Conservation (phyloP, 1,284 basidiomycete genomes). For the Rhodofomes roseus region DNA sequence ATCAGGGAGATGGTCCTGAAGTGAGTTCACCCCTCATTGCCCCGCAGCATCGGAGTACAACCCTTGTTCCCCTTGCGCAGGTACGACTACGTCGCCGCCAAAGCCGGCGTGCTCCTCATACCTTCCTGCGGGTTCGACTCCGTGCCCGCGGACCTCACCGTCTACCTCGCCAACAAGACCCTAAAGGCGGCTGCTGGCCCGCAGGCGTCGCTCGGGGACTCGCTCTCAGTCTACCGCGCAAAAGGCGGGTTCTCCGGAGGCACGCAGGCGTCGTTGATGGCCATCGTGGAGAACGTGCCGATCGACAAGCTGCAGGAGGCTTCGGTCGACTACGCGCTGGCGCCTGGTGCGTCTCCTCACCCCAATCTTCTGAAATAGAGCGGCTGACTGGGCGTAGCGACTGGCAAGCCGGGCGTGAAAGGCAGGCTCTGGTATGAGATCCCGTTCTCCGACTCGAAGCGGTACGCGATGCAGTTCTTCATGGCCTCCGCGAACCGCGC, state of each 20-base stretch:
- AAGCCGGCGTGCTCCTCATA: constrained; percentile 65
- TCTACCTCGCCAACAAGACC: constrained; percentile 51
- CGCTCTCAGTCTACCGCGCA: constrained; percentile 45
- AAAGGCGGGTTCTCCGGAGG: constrained; percentile 66
- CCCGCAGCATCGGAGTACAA: neutral
- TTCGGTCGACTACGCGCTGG: constrained; percentile 45
- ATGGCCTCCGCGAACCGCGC: constrained; percentile 64
- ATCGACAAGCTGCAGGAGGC: constrained; percentile 32
- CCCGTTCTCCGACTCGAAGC: constrained; percentile 38
- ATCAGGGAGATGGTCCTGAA: constrained; percentile 48
- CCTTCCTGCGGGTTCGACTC: constrained; percentile 73
- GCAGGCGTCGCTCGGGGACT: constrained; percentile 31
- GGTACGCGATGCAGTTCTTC: constrained; percentile 57
- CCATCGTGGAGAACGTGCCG: constrained; percentile 46
- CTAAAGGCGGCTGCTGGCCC: constrained; percentile 36
- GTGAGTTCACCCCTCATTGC: constrained; percentile 24
- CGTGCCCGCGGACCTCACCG: constrained; percentile 62
- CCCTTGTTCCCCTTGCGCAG: constrained; percentile 22
- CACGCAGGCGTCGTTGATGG: constrained; percentile 54
- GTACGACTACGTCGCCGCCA: constrained; percentile 63
- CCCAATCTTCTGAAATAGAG: neutral
- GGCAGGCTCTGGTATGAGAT: constrained; percentile 48
- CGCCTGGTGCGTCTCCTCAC: constrained; percentile 43
- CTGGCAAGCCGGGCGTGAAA: neutral
- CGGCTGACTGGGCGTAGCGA: neutral